Base-by-base conservation (phyloP, 768 basidiomycete genomes). In the Lactarius sp. region DNA sequence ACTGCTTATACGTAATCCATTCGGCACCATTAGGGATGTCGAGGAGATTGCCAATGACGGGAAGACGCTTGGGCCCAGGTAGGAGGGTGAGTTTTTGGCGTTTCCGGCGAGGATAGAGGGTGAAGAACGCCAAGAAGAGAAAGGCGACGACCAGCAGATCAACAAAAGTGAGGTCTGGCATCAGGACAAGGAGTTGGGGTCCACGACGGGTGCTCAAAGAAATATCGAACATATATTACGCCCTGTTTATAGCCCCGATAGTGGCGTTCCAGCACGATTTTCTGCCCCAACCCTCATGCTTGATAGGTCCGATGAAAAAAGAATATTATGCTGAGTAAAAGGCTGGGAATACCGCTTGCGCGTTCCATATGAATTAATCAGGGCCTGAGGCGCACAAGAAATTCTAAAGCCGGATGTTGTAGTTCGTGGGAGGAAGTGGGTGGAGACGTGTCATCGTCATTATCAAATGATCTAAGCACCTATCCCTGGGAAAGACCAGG, bases 41-140 rank as follows among this genome's bases (percentile, higher is more conserved):
- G 31, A 64, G 34, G 13, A 67, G 47, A 56, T 70, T 70, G 44
- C 70, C 70, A 5, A 71, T 31, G 14, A 71, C 53, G 3, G 65
- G 66, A 16, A 65, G 58, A 37, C 65, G 60, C 37, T 59, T 62
- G n/a, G 70, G 70, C 1, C 70, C 70, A 1, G 56, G 46, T 46
- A 44, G 56, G 13, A 47, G 36, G 4, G 44, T 44, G 33, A 50
- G 57, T 27, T 59, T 51, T 44, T 16, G 36, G 27, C 34, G 47
- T 37, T 51, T 49, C 57, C 57, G 18, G 57, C 57, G 57, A 18
- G 36, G n/a, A 51, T 59, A 41, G 36, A 59, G 14, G 37, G 36
- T n/a, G 20, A 36, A 51, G 16, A 31, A 39, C 16, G 18, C 36
- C 10, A 59, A 22, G 49, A 51, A 20, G 9, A 47, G 14, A 31